Evolutionary conservation across 2,329 filamentous ascomycete species (phyloP).

Genomic region (Monilinia fructigena): DNA sequence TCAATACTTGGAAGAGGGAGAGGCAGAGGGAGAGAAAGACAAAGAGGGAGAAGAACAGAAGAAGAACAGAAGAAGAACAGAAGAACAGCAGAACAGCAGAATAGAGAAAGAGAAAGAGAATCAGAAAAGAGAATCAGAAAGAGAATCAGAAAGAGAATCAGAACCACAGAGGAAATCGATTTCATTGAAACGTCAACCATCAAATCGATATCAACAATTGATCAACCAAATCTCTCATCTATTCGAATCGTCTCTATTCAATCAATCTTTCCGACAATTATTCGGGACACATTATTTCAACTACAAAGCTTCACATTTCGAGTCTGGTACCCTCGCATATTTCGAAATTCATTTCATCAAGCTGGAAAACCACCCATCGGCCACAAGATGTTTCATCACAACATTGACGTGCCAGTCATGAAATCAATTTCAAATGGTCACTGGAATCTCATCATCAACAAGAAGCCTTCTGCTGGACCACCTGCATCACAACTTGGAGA

Average conservation of each 20-base stretch:
- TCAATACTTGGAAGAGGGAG: conserved; percentile 17
- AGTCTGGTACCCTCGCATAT: conserved; percentile 8
- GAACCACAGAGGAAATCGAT: background rate
- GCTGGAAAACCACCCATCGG: background rate
- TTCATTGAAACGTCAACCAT: conserved; percentile 1
- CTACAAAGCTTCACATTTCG: conserved; percentile 2
- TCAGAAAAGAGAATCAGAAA: no score
- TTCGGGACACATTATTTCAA: background rate
- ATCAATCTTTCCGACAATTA: background rate
- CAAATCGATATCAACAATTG: conserved; percentile 9
- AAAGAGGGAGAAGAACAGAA: no score
- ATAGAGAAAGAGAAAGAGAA: no score
- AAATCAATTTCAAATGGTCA: conserved; percentile 8
- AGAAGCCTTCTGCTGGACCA: background rate
- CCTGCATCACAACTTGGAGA: background rate
- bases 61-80: no score
- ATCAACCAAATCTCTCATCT: no score
- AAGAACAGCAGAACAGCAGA: no score
- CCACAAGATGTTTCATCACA: conserved; percentile 6
- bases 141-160: no score
- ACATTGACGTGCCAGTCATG: conserved; percentile 1
- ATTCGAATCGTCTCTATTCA: background rate
- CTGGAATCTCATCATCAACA: conserved; percentile 11
- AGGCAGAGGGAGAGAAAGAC: background rate
- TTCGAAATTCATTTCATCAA: background rate